These are phyloP conservation scores for Peronospora farinosa DNA, from an alignment of 352 stramenopile genomes.

Conservation along the genomic window DNA sequence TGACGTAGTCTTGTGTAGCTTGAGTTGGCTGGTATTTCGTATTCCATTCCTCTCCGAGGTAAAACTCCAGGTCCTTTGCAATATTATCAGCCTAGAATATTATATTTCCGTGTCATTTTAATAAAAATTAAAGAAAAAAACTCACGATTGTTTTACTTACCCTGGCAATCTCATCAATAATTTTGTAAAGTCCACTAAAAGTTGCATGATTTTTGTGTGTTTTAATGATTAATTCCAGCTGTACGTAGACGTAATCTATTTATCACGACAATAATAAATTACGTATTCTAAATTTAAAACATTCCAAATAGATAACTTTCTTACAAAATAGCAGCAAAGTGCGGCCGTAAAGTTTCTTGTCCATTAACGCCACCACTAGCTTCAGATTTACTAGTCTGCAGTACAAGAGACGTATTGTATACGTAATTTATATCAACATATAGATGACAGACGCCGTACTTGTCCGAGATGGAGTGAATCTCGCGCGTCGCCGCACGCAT, in stretches of 20 bases:
- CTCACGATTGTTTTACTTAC: slow-evolving; percentile 13
- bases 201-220: slow-evolving; percentile 38
- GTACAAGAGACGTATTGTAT: not conserved
- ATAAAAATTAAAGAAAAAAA: not conserved
- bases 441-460: slow-evolving; percentile 19
- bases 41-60: slow-evolving; percentile 53
- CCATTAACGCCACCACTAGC: slow-evolving; percentile 56
- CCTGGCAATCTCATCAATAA: slow-evolving; percentile 38
- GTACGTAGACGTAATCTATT: slow-evolving; percentile 58
- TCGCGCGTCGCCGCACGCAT: slow-evolving; percentile 46
- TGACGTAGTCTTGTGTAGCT: slow-evolving; percentile 50
- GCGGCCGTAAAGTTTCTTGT: slow-evolving; percentile 59
- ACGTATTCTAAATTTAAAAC: not conserved
- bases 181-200: slow-evolving; percentile 37
- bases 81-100: slow-evolving; percentile 45
- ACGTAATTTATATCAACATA: not conserved
- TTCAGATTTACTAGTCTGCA: slow-evolving; percentile 60
- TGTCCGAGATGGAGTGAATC: slow-evolving; percentile 49
- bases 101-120: not conserved
- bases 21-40: slow-evolving; percentile 45
- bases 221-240: slow-evolving; percentile 51
- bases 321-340: slow-evolving; percentile 65
- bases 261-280: slow-evolving; percentile 4
- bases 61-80: slow-evolving; percentile 55
- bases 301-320: slow-evolving; percentile 13